Evolutionary conservation across 805 yeast genomes (phyloP).

Genomic region (Sungouiella thailandica): DNA sequence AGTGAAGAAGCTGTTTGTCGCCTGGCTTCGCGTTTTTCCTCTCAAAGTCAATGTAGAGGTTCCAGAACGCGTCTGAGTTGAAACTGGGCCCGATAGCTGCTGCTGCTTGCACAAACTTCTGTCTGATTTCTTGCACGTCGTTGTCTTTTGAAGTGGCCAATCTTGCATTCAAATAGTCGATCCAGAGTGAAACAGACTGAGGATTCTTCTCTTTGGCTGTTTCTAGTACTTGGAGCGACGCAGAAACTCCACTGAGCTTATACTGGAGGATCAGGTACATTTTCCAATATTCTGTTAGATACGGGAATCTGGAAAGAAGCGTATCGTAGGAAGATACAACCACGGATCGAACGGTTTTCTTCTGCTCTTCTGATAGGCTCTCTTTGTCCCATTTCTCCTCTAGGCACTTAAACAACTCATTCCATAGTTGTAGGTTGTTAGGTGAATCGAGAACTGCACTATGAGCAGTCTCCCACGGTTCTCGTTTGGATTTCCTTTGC

Average conservation of each 20-base stretch:
- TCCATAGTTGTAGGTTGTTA: slow-evolving; percentile 37
- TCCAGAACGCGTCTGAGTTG: slow-evolving; percentile 80
- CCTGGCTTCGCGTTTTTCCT: slow-evolving; percentile 10
- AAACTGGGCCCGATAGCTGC: slow-evolving; percentile 62
- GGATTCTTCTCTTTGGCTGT: slow-evolving; percentile 41
- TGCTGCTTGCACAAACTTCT: slow-evolving; percentile 46
- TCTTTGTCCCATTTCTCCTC: slow-evolving; percentile 17
- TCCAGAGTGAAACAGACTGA: slow-evolving; percentile 61
- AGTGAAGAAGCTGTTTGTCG: slow-evolving; percentile 28
- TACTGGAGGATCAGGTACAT: slow-evolving; percentile 51
- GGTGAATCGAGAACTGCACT: slow-evolving; percentile 15
- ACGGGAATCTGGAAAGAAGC: slow-evolving; percentile 53
- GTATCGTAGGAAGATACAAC: slow-evolving; percentile 15
- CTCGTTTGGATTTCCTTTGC: slow-evolving; percentile 5
- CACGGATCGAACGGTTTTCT: slow-evolving; percentile 4
- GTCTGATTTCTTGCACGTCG: slow-evolving; percentile 19
- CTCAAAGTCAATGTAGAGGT: slow-evolving; percentile 57
- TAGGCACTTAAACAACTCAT: slow-evolving; percentile 27
- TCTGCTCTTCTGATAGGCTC: slow-evolving; percentile 1
- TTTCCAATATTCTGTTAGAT: slow-evolving; percentile 60
- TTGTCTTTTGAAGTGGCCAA: slow-evolving; percentile 3
- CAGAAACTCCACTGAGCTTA: slow-evolving; percentile 50
- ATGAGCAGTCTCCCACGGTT: slow-evolving; percentile 11
- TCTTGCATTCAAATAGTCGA: slow-evolving; percentile 55
- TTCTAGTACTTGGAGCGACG: slow-evolving; percentile 43